Base-by-base conservation (phyloP, 768 basidiomycete species). In the Collybiopsis confluens region DNA sequence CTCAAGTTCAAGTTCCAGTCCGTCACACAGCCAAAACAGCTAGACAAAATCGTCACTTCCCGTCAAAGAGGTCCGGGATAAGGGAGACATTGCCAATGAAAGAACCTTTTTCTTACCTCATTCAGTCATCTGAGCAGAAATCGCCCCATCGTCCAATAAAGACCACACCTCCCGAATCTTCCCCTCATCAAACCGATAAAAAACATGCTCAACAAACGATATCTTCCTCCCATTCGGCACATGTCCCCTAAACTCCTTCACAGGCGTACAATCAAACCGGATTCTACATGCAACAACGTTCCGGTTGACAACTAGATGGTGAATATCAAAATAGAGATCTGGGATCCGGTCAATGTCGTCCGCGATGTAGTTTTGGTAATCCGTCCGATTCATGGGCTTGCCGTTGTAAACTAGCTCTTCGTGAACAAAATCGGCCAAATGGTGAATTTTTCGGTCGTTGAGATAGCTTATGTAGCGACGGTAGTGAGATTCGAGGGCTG, bases 281-380 rank as follows among this genome's bases (percentile, higher is more conserved):
- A 48, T 48, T 15, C 47, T 48, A 21, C 47, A 20, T 13, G 47
- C 33, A 8, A 48, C 47, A 16, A 20, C n/a, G 21, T 48, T 33
- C 11, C 20, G 33, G 35, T 35, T 37, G 33, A 36, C 35, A 4
- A 48, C 18, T 15, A 48, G 33, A n/a, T 48, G 47, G 21, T 48
- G 47, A 16, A 48, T 35, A 48, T 48, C 47, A 16, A 48, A 48
- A 21, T 37, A 37, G 35, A 48, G 47, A 24, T 48, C 47, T 15
- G 47, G 47, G 23, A 48, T 48, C 16, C 47, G n/a, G 13, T 30
- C 47, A n/a, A 48, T 21, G 21, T 48, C 47, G 35, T 48, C 47
- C 23, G 35, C 47, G 30, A 48, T 48, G 47, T 48, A 48, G n/a
- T 48, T 48, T 13, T 48, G 47, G 35, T 48, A 48, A n/a, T 48